Conservation (phyloP, 2,329 filamentous ascomycete species). For the Cladophialophora exuberans region DNA sequence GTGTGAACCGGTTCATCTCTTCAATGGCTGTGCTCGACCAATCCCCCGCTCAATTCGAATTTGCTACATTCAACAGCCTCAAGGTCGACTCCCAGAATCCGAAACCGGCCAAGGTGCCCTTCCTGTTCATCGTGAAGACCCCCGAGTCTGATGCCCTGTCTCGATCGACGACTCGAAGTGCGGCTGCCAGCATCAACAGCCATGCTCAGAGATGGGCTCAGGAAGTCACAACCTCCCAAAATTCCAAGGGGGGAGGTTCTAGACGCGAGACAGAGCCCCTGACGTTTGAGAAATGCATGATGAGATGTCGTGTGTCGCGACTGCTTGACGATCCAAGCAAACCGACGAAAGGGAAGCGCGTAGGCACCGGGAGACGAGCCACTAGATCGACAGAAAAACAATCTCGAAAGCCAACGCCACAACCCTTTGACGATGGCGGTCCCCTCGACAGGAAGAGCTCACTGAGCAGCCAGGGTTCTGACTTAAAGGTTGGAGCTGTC, state of each 20-base stretch:
- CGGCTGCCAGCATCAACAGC: slow-evolving; percentile 24
- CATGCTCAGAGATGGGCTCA: slow-evolving; percentile 24
- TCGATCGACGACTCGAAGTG: slow-evolving; percentile 18
- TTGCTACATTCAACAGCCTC: slow-evolving; percentile 11
- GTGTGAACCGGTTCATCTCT: too few relatives aligned
- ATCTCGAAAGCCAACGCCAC: background rate
- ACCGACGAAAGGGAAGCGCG: slow-evolving; percentile 1
- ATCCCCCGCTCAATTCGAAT: slow-evolving; percentile 12
- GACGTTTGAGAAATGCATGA: slow-evolving; percentile 18
- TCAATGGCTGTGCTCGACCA: slow-evolving; percentile 4
- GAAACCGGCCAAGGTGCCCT: slow-evolving; percentile 4
- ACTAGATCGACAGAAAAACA: background rate
- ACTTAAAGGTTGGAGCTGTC: background rate
- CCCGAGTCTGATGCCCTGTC: slow-evolving; percentile 9
- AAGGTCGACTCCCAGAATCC: slow-evolving; percentile 2
- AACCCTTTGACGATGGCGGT: background rate
- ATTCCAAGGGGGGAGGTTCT: background rate
- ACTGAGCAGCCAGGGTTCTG: background rate
- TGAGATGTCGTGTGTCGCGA: slow-evolving; percentile 17
- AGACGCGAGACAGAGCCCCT: slow-evolving; percentile 3
- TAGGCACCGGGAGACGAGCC: background rate
- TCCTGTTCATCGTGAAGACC: slow-evolving; percentile 14
- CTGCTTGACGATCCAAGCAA: slow-evolving; percentile 12
- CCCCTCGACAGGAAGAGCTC: background rate
- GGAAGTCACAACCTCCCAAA: slow-evolving; percentile 8